Percentiles rank a stretch among this genome's conserved stretches.
Conservation (phyloP, 768 basidiomycete species). For the Tulasnella calospora region DNA sequence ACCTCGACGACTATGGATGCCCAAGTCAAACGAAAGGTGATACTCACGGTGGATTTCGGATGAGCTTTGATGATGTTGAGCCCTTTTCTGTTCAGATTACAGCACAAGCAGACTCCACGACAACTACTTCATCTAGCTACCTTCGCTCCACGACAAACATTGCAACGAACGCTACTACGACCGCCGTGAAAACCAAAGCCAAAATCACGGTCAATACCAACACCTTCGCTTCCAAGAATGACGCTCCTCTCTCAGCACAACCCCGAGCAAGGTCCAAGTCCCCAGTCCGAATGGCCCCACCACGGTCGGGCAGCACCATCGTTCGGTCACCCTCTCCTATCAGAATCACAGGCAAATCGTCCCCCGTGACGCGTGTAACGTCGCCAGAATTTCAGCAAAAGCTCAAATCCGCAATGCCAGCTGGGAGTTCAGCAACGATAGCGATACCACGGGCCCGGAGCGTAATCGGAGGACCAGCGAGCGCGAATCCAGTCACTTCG, state of each 20-base stretch:
- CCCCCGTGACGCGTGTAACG: neutral
- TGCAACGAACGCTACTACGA: neutral
- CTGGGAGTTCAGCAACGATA: neutral
- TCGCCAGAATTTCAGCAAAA: neutral
- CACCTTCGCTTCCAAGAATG: neutral
- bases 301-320: neutral
- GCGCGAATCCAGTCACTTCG: neutral
- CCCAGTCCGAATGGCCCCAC: neutral
- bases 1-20: neutral
- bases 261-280: neutral
- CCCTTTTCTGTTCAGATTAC: neutral
- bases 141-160: neutral
- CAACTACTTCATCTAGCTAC: neutral
- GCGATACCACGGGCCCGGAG: neutral
- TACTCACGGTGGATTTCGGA: too few species aligned
- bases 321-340: neutral
- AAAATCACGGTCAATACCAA: neutral
- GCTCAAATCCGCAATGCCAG: neutral
- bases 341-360: neutral
- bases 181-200: neutral
- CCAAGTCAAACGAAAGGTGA: conserved; percentile 10
- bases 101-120: neutral
- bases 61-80: neutral
- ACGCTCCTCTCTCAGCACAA: neutral
- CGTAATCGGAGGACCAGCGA: neutral